phyloP scores from a whole-genome alignment of 768 basidiomycete species.

The Hygrophorus pudorinus region DNA sequence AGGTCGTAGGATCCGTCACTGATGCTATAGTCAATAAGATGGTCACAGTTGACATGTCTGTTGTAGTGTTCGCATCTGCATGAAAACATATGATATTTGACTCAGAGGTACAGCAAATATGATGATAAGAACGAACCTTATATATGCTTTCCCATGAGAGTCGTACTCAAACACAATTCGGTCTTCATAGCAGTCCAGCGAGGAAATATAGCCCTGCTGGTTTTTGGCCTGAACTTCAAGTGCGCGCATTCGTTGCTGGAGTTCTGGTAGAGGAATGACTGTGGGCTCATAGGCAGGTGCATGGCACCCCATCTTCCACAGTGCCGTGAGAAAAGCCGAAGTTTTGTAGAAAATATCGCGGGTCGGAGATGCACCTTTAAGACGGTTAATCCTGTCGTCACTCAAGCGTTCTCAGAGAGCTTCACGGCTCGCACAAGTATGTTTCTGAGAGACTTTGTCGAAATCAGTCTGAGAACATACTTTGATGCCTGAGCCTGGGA shows the following conservation, averaged over 20 bases:
- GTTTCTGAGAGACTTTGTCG: constrained; percentile 4
- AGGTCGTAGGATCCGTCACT: constrained; percentile 12
- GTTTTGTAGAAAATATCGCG: constrained; percentile 2
- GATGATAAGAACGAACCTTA: constrained; percentile 2
- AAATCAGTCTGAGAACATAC: constrained; percentile 9
- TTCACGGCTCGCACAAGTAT: constrained; percentile 8
- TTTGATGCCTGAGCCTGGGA: constrained; percentile 12
- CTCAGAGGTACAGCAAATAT: not conserved
- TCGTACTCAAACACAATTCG: constrained; percentile 2
- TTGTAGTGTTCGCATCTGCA: constrained; percentile 5
- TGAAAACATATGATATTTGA: too few relatives aligned
- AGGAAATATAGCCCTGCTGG: constrained; percentile 2
- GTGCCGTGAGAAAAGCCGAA: constrained; percentile 1
- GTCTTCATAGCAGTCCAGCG: not conserved
- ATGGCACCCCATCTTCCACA: constrained; percentile 1
- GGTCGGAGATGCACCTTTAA: not conserved
- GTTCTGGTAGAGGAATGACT: not conserved
- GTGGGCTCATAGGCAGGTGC: constrained; percentile 1
- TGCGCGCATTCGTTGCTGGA: too few relatives aligned
- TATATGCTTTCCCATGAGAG: not conserved
- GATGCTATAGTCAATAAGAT: too few relatives aligned
- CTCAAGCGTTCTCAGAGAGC: not conserved
- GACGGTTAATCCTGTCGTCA: not conserved
- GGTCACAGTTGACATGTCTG: not conserved
- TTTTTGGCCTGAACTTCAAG: not conserved